Evolutionary conservation across 441 rosid genomes (phyloP), one percentile per base, ranked within the genome.

Genomic region (Arabidopsis hybrid): DNA sequence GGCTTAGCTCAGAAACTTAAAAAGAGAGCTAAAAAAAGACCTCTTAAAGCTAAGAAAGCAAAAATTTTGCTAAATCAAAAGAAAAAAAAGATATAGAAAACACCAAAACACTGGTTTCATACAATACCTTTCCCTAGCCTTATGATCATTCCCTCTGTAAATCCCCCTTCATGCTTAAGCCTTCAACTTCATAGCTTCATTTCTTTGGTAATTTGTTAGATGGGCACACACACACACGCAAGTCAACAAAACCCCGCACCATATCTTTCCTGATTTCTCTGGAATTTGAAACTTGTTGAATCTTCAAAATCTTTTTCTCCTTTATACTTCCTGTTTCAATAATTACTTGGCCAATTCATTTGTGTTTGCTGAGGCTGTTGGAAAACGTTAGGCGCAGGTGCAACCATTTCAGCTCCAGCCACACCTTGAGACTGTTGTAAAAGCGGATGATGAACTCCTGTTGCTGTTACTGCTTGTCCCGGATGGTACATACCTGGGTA

Each of bases 331-430:
- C 66, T 76, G 73, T 78, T 74, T 91, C 84, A 94, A 82, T 91
- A 94, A 84, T 82, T 90, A 78, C 89, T 83, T 17, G 97, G 97
- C 99, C 99, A 94, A 74, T 89, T 89, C 75, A 89, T 83, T 73
- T 89, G 98, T 79, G 89, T 86, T 80, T 91, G 99, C 85, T 91
- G 99, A 51, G 96, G 86, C 79, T 90, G 99, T 87, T 90, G 99
- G 77, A 88, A 94, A 77, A 89, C 89, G 73, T 72, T 87, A 65
- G 91, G 87, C 21, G 87, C 82, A 43, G 95, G 88, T 72, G 93
- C 91, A 61, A 73, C 92, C 87, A 91, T 86, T 76, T 94, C 96
- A 53, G 82, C 83, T 74, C 96, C 94, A 69, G 88, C 82, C 85
- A 87, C 79, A 26, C 88, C 82, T 77, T 86, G 97, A 69, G 97